Base-by-base conservation (phyloP, 2,329 filamentous ascomycete genomes). In the Amauroascus verrucosus region DNA sequence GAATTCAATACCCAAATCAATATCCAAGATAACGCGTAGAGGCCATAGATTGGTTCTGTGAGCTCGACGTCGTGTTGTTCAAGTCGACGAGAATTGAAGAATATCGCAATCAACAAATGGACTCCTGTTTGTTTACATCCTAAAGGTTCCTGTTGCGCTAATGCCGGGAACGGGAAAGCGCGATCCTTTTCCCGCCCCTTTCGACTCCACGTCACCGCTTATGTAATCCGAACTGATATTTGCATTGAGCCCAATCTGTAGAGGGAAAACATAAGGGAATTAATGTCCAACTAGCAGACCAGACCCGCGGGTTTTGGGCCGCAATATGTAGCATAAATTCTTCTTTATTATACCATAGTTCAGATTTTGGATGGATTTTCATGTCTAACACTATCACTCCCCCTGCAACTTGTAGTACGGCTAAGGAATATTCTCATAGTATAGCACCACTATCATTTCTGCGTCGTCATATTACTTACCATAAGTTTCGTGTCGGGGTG, bases 91-190 rank as follows among this genome's bases (percentile, higher is more conserved):
- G 30, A 5, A 16, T 32, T 14, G n/a, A n/a, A n/a, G n/a, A n/a
- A n/a, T n/a, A n/a, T n/a, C n/a, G n/a, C n/a, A n/a, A 24, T 5
- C 2, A 18, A 24, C 37, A 18, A 20, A 16, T 13, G 30, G 26
- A 6, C 11, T 18, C 11, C 28, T 48, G 46, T 48, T 48, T 48
- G 46, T 48, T 48, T 48, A 48, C 46, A 16, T 48, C 35, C 46
- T 16, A 32, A 11, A 32, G 11, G 44, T 16, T 44, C 6, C 6
- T 9, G 14, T 46, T 30, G 45, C 46, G 46, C 46, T 48, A 46
- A 48, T 9, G n/a, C 46, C 16, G 16, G 22, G 18, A 43, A 37
- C 24, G 45, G 45, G 45, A 33, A 48, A 26, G 46, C 30, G 46
- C 46, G 18, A 33, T 26, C 13, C 46, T 16, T 20, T 5, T 20